Conservation (phyloP, 805 yeast species). For the Metschnikowia kofuensis region DNA sequence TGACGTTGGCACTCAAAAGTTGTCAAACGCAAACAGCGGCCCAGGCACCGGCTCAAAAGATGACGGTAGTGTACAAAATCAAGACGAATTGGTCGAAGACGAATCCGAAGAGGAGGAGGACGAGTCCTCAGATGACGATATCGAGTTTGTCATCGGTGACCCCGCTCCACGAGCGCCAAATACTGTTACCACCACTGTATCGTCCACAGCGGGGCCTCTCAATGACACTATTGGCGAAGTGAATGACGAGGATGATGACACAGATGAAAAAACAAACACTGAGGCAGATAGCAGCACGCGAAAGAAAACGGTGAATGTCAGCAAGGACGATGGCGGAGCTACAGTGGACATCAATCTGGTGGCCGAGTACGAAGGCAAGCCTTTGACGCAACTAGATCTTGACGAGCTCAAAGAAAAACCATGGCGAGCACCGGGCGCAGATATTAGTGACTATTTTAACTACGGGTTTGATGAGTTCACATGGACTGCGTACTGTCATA, state of each 20-base stretch:
- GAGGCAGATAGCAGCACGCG: slow-evolving; percentile 10
- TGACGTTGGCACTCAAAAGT: no score
- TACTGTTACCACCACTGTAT: slow-evolving; percentile 20
- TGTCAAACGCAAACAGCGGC: not conserved
- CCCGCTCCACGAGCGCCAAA: slow-evolving; percentile 18
- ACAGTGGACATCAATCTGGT: slow-evolving; percentile 66
- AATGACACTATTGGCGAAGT: slow-evolving; percentile 33
- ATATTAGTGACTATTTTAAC: slow-evolving; percentile 89
- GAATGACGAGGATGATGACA: slow-evolving; percentile 22
- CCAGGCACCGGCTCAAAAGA: no score
- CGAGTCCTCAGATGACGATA: slow-evolving; percentile 58
- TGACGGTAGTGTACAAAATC: not conserved
- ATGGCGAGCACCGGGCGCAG: slow-evolving; percentile 98
- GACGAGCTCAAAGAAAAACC: slow-evolving; percentile 90
- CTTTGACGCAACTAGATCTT: slow-evolving; percentile 75
- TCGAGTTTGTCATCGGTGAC: slow-evolving; percentile 74
- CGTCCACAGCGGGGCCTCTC: slow-evolving; percentile 24
- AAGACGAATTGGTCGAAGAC: slow-evolving; percentile 1
- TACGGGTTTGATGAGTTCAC: slow-evolving; percentile 95
- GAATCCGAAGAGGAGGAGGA: slow-evolving; percentile 35
- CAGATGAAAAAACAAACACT: slow-evolving; percentile 9
- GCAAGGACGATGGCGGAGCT: slow-evolving; percentile 38
- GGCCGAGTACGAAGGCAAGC: slow-evolving; percentile 75
- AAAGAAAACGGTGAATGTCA: slow-evolving; percentile 29
- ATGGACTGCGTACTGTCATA: slow-evolving; percentile 89